These are phyloP conservation scores for Aleurites moluccanus DNA, from an alignment of 441 rosid species.

Conservation along the genomic window DNA sequence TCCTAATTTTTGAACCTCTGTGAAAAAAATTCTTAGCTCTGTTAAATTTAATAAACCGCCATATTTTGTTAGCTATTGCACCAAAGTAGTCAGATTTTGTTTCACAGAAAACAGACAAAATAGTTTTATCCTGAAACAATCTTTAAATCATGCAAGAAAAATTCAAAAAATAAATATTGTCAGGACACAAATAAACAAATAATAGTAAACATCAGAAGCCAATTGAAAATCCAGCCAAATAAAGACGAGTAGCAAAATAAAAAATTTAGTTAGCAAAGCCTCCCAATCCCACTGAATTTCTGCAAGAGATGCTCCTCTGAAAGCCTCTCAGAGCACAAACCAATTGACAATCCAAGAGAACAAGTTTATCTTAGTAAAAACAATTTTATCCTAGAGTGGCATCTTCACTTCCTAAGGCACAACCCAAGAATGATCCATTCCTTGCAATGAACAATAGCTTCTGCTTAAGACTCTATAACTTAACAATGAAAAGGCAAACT, in stretches of 20 bases:
- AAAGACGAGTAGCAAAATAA: not conserved
- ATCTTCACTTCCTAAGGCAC: not conserved
- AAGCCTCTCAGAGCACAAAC: not conserved
- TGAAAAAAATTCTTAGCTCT: conserved; percentile 17
- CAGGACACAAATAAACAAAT: not conserved
- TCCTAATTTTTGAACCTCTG: conserved; percentile 68
- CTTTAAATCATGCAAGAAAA: not conserved
- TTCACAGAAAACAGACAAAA: not conserved
- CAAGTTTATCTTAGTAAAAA: not conserved
- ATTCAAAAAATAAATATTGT: conserved; percentile 2
- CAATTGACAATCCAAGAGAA: not conserved
- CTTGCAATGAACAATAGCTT: not conserved
- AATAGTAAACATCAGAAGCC: not conserved
- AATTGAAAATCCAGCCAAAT: not conserved
- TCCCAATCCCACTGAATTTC: not conserved
- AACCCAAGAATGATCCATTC: not conserved
- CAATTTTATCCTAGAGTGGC: not conserved
- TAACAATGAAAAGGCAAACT: not conserved
- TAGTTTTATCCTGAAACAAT: conserved; percentile 4
- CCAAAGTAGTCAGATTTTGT: not conserved
- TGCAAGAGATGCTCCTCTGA: not conserved
- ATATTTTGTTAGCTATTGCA: conserved; percentile 11
- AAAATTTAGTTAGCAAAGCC: not conserved
- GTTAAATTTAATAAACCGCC: conserved; percentile 9
- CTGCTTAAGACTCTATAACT: not conserved